Base-by-base conservation (phyloP, 2,329 filamentous ascomycete species). In the Cercospora sp. region DNA sequence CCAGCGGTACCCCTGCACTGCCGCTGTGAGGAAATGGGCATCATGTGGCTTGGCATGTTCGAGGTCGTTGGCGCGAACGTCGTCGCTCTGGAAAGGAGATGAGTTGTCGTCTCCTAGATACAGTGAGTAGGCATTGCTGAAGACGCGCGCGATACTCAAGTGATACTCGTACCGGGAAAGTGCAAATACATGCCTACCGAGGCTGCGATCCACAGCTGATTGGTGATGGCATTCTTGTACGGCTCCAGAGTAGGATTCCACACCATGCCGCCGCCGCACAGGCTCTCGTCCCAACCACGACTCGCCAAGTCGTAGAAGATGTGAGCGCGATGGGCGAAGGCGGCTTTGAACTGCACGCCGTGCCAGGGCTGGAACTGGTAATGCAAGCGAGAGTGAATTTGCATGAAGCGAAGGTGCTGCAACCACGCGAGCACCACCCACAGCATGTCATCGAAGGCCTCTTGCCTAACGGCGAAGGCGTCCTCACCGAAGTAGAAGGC, bases 191-290 rank as follows among this genome's bases (percentile, higher is more conserved):
- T 97, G 63, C 86, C 87, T 40, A 94, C 87, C 23, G 91, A 95
- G 0, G 92, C 93, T 0, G 94, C 86, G 68, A 97, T 92, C 80
- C 87, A 97, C 1, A 97, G 86, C 77, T 97, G 89, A 76, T 97
- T 97, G 31, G 94, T 98, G 74, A 98, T 96, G 70, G 94, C 93
- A 75, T 98, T 98, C 78, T 97, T 98, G 82, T 97, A 98, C 0
- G 93, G 93, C 45, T 85, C 80, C 30, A 94, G 81, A 40, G 88
- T 87, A 2, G 92, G 92, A 72, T 91, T 95, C 94, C 94, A 98
- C 18, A 89, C 85, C 93, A 97, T 97, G 59, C 94, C 94, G 31
- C 94, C 94, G 9, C 86, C 86, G 75, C 94, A 97, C 9, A 97
- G 85, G 30, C 83, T 84, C 20, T 87, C 90, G 76, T 96, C 91